Base-by-base conservation (phyloP, 75 land plant species). In the Cryptomeria japonica region DNA sequence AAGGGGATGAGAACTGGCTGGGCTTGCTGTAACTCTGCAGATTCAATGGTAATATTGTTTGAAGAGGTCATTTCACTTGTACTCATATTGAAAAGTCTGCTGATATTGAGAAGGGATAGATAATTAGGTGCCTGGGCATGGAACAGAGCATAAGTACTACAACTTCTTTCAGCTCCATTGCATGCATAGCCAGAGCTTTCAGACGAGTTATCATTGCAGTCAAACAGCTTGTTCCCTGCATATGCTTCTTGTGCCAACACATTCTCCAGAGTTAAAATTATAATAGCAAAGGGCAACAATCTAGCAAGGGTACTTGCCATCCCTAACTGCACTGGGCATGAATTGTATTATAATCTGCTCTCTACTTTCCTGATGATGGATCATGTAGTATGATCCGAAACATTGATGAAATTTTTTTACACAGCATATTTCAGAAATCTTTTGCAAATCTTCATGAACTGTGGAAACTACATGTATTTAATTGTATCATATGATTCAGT, bases 1-100 rank as follows among this genome's bases (percentile, higher is more conserved):
- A 94, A 72, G 58, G 97, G 97, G 42, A 96, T 86, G 39, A 92
- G 88, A 55, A 96, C 85, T 18, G 92, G 87, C 89, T 95, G 92
- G 47, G 58, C 88, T 11, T 86, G 88, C 37, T 32, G 16, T 11
- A 96, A 88, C n/a, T 32, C 37, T 39, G 51, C 34, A 18, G 86
- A 55, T 47, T 86, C 89, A 7, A 83, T 78, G 77, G 80, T 53
- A 11, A 96, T 53, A n/a, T 85, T 86, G 53, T 89, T 94, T 37
- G 91, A 90, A 39, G 82, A 76, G 38, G 88, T 87, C 22, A 96
- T 90, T 1, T 15, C 22, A 15, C 53, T 38, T 5, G 79, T 84
- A 47, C 87, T 88, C 42, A 89, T 53, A n/a, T 90, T 93, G 90
- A 95, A 95, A 13, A 94, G 88, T 49, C 88, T 90, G 80, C 90